Evolutionary conservation across 2,329 filamentous ascomycete genomes (phyloP).

Genomic region (Cladorrhinum sp.): DNA sequence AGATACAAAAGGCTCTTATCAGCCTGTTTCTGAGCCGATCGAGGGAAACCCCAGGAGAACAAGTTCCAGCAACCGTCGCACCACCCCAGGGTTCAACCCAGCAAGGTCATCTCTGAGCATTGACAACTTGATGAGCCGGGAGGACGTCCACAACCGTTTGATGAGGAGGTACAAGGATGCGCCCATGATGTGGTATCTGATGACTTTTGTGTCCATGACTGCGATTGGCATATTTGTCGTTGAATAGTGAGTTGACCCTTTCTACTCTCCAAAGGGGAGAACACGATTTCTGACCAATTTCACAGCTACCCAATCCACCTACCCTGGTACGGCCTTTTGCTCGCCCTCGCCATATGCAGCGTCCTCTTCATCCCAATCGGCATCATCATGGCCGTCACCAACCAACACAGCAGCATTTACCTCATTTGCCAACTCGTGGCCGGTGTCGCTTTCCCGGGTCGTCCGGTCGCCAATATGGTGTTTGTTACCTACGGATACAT

Average conservation of each 20-base stretch:
- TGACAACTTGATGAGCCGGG: conserved; percentile 61
- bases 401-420: conserved; percentile 83
- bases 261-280: no score
- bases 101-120: conserved; percentile 29
- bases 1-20: conserved; percentile 49
- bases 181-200: conserved; percentile 75
- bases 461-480: conserved; percentile 88
- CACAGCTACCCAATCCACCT: conserved; percentile 73
- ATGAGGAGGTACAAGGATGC: conserved; percentile 83
- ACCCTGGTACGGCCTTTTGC: conserved; percentile 80
- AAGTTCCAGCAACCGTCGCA: neutral
- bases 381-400: conserved; percentile 90
- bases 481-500: conserved; percentile 92
- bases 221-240: conserved; percentile 79
- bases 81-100: conserved; percentile 20
- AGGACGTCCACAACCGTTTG: conserved; percentile 80
- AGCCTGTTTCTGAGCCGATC: conserved; percentile 38
- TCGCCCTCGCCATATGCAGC: conserved; percentile 74
- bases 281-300: conserved; percentile 26
- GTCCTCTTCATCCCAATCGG: conserved; percentile 87
- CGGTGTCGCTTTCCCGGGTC: conserved; percentile 76
- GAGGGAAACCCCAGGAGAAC: conserved; percentile 7
- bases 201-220: conserved; percentile 72
- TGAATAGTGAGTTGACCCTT: conserved; percentile 74
- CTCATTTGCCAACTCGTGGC: conserved; percentile 83